Percentiles rank a stretch among this genome's conserved stretches.
Conservation (phyloP, 2,329 filamentous ascomycete genomes). For the Pleoardoris graminearum region DNA sequence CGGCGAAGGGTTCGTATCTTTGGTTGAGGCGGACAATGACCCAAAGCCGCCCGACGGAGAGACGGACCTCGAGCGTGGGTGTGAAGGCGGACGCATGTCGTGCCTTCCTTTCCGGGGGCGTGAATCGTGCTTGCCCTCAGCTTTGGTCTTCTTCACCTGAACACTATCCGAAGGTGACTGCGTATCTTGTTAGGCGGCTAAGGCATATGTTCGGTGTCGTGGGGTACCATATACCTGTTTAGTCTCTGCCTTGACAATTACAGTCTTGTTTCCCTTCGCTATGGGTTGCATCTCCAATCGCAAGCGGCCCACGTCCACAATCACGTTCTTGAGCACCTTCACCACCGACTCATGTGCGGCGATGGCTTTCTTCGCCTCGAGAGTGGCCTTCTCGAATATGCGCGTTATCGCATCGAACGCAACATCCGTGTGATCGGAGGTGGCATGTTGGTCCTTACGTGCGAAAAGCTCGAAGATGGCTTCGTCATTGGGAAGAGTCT, state of each 20-base stretch:
- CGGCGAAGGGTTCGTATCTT: not conserved
- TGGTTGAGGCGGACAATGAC: not conserved
- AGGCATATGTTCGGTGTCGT: too few relatives aligned
- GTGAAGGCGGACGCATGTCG: not conserved
- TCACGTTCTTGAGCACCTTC: not conserved
- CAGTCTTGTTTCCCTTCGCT: too few relatives aligned
- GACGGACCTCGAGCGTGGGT: not conserved
- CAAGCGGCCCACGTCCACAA: not conserved
- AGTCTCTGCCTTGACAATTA: too few relatives aligned
- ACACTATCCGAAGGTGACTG: not conserved
- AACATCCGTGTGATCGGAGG: not conserved
- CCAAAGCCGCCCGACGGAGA: not conserved
- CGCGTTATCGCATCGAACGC: not conserved
- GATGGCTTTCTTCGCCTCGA: not conserved
- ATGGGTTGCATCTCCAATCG: too few relatives aligned
- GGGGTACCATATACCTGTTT: not conserved
- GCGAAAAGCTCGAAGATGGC: not conserved
- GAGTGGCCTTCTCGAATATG: not conserved
- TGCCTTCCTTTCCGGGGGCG: not conserved
- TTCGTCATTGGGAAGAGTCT: not conserved
- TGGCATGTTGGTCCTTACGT: not conserved
- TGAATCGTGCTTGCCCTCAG: not conserved
- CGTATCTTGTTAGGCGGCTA: not conserved
- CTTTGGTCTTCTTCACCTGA: not conserved
- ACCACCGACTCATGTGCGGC: not conserved